Evolutionary conservation across 768 basidiomycete genomes (phyloP), one percentile per base, ranked within the genome.

Genomic region (Agrocybe praecox): DNA sequence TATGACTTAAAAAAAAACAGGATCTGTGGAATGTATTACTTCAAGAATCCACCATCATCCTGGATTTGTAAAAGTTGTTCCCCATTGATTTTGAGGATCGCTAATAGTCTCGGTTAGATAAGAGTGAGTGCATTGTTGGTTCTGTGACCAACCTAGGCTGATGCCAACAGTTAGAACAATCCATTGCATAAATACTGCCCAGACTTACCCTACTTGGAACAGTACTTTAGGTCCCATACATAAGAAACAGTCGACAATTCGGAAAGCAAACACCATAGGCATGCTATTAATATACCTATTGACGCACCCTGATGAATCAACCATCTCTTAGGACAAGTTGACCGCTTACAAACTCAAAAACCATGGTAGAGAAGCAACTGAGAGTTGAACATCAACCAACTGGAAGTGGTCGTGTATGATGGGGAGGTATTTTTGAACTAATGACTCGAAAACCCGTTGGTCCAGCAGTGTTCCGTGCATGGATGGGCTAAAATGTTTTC

Each of bases 391-490:
- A 65, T 99, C 96, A 32, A 96, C 94, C 15, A 71, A 77, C 62
- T 83, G 80, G 75, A 98, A 97, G 70, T 98, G 92, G 24, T 97
- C 94, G 63, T 96, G 89, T 62, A 99, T 92, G 65, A 96, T 90
- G 3, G 95, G 95, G 36, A 98, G 79, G 75, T 91, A 92, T 52
- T 87, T 85, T 53, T 89, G 82, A 7, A 98, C 96, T 29, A 99
- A 81, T 6, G 95, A 87, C 69, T 99, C 97, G 59, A 99, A 99
- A 0, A 99, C 97, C 18, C 95, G 84, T 70, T 99, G 97, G 69
- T 99, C 97, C n/a, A 99, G 85, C 11, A 99, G 82, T 0, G 97
- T 99, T 14, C 97, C 97, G 65, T 98, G 94, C 97, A 99, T 99
- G 0, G 96, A 96, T 2, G 94, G 93, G 26, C 26, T 29, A 9